Evolutionary conservation across 2,329 filamentous ascomycete genomes (phyloP).

Genomic region (Pyrenochaeta sp.): DNA sequence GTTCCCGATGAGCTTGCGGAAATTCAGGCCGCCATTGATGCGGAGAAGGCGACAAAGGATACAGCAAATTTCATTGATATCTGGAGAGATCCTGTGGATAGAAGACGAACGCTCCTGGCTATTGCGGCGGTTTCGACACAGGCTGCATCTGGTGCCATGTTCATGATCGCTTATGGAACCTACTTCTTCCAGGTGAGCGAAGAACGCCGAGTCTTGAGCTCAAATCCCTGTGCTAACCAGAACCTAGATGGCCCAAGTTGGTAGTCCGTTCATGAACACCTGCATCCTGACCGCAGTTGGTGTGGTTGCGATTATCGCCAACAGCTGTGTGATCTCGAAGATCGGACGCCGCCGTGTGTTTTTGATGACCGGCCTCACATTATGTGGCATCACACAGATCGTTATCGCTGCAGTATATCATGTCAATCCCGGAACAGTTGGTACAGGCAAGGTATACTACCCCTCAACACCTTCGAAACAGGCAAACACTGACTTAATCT

Average conservation of each 20-base stretch:
- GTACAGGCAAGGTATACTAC: constrained; percentile 51
- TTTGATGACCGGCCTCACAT: constrained; percentile 59
- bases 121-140: constrained; percentile 61
- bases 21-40: constrained; percentile 39
- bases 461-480: background rate
- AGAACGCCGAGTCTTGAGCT: background rate
- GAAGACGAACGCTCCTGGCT: constrained; percentile 60
- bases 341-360: constrained; percentile 64
- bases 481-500: background rate
- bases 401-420: constrained; percentile 64
- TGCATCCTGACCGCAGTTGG: constrained; percentile 65
- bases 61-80: constrained; percentile 61
- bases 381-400: constrained; percentile 66
- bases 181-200: constrained; percentile 39
- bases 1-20: constrained; percentile 35
- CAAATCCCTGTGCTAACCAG: background rate
- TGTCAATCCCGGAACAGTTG: constrained; percentile 48
- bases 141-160: constrained; percentile 65
- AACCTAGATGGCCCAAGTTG: constrained; percentile 38
- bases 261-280: constrained; percentile 62
- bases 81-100: constrained; percentile 61
- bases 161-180: constrained; percentile 46
- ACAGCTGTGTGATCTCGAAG: constrained; percentile 61
- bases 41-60: constrained; percentile 56
- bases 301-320: constrained; percentile 63